A percentile compares a stretch with the other conserved stretches of the same genome.
Evolutionary conservation across 257 asterid species (phyloP).

Genomic region (Fraxinus americana): DNA sequence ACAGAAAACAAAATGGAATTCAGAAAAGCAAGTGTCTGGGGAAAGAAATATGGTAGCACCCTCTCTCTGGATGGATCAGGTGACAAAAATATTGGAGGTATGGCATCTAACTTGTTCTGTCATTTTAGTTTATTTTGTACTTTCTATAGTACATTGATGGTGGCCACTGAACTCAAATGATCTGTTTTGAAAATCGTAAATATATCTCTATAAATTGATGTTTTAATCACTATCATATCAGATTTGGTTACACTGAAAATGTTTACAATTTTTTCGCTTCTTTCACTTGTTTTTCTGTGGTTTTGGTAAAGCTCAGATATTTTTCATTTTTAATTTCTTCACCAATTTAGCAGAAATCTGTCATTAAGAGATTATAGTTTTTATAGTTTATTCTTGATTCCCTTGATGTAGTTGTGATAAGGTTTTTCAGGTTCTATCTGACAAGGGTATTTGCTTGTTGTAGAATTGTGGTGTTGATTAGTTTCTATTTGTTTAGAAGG

Average conservation of each 20-base stretch:
- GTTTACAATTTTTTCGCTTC: not conserved
- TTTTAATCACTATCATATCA: not conserved
- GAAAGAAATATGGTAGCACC: constrained; percentile 61
- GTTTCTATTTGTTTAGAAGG: not conserved
- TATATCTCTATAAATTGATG: not conserved
- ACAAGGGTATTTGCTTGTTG: not conserved
- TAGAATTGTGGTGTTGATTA: not conserved
- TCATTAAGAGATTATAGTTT: not conserved
- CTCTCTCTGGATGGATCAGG: constrained; percentile 39
- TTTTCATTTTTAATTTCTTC: not conserved
- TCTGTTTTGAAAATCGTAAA: not conserved
- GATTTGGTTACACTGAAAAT: not conserved
- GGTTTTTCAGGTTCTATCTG: not conserved
- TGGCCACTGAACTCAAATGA: constrained; percentile 2
- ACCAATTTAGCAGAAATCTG: not conserved
- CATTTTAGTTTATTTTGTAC: not conserved
- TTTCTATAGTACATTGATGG: not conserved
- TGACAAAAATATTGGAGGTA: constrained; percentile 64
- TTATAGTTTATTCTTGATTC: not conserved
- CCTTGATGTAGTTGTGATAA: not conserved
- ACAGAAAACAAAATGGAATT: constrained; percentile 99
- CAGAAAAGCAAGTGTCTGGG: constrained; percentile 82
- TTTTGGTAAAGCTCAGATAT: not conserved
- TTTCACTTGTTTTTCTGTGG: not conserved
- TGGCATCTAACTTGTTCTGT: not conserved